A percentile compares a stretch with the other conserved stretches of the same genome.
Evolutionary conservation across 345 rosid genomes (phyloP).

Genomic region (Linum lewisii): DNA sequence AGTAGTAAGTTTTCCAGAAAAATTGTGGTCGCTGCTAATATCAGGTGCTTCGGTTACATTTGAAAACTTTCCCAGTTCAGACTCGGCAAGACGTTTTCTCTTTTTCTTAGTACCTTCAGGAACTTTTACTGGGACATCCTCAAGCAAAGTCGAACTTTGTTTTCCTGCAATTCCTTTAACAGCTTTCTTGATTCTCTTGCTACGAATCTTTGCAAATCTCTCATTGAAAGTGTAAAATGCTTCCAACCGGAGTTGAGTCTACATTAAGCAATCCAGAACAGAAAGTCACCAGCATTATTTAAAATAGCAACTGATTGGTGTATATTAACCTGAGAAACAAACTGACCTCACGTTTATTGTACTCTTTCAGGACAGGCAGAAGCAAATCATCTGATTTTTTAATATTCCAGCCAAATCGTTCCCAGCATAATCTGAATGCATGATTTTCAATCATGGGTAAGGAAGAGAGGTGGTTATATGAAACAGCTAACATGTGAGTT

Average conservation of each 20-base stretch:
- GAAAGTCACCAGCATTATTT: conserved; percentile 14
- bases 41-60: conserved; percentile 20
- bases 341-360: conserved; percentile 77
- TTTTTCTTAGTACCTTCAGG: conserved; percentile 33
- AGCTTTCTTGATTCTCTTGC: conserved; percentile 80
- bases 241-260: conserved; percentile 95
- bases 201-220: conserved; percentile 92
- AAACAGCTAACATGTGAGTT: too few relatives aligned
- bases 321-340: not conserved
- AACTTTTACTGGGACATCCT: conserved; percentile 31
- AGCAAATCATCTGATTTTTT: conserved; percentile 78
- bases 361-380: conserved; percentile 84
- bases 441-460: not conserved
- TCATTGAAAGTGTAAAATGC: conserved; percentile 93
- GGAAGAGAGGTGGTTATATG: not conserved
- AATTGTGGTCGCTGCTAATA: conserved; percentile 19
- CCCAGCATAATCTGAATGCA: conserved; percentile 78
- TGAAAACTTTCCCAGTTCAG: conserved; percentile 30
- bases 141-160: conserved; percentile 33
- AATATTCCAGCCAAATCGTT: conserved; percentile 80
- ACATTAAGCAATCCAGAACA: conserved; percentile 14
- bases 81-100: conserved; percentile 15
- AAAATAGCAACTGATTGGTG: not conserved
- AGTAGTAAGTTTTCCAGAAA: conserved; percentile 26
- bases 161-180: conserved; percentile 77